A percentile compares a stretch with the other conserved stretches of the same genome.
phyloP scores from a whole-genome alignment of 2,329 filamentous ascomycete species.

The Alternaria infectoria region DNA sequence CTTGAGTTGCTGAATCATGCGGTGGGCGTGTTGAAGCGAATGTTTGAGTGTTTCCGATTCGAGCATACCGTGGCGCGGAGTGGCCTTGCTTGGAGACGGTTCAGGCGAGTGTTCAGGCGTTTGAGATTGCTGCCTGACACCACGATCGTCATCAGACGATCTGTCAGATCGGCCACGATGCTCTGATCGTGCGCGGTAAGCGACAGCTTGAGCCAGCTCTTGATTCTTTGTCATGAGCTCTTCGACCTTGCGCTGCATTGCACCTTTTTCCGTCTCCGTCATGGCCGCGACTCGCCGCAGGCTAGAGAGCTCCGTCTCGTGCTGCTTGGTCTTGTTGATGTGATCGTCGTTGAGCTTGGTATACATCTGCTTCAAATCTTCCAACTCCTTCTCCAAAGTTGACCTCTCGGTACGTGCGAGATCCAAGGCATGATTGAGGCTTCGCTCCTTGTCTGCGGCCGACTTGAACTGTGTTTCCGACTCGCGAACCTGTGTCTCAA shows the following conservation, averaged over 20 bases:
- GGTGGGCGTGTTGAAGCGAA: slow-evolving; percentile 90
- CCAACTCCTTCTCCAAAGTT: slow-evolving; percentile 80
- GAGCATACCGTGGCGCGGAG: slow-evolving; percentile 87
- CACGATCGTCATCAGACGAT: slow-evolving; percentile 42
- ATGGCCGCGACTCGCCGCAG: slow-evolving; percentile 80
- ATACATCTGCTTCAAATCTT: slow-evolving; percentile 83
- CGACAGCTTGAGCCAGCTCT: slow-evolving; percentile 84
- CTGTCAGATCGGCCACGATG: slow-evolving; percentile 68
- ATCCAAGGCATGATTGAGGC: slow-evolving; percentile 75
- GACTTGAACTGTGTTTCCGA: slow-evolving; percentile 76
- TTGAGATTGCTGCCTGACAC: slow-evolving; percentile 64
- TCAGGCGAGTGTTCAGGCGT: slow-evolving; percentile 92
- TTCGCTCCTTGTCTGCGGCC: slow-evolving; percentile 80
- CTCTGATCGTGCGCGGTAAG: slow-evolving; percentile 71
- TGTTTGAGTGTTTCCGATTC: slow-evolving; percentile 96
- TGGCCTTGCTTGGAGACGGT: slow-evolving; percentile 87
- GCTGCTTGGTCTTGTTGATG: slow-evolving; percentile 75
- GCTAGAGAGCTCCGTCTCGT: slow-evolving; percentile 86
- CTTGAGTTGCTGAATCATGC: slow-evolving; percentile 95
- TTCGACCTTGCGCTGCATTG: slow-evolving; percentile 83
- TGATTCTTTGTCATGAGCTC: slow-evolving; percentile 89
- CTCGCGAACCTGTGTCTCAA: slow-evolving; percentile 92
- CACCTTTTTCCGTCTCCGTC: slow-evolving; percentile 78
- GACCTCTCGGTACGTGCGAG: slow-evolving; percentile 76
- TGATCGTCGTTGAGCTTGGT: slow-evolving; percentile 84